phyloP scores from a whole-genome alignment of 306 rosid genomes.

The Gynostemma pentaphyllum region DNA sequence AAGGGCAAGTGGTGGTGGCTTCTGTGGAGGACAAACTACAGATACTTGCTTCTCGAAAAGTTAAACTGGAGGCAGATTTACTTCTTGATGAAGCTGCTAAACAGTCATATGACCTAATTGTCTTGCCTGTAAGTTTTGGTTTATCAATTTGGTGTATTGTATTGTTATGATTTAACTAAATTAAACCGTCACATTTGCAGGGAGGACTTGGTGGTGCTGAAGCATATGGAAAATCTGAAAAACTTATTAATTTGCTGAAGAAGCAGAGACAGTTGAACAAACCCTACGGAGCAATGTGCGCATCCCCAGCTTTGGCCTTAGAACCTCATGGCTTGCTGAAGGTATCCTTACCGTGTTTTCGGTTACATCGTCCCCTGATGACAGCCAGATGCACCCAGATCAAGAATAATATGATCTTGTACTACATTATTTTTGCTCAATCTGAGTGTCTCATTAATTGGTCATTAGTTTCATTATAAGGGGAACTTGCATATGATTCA shows the following conservation, averaged over 20 bases:
- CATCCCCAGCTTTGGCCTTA: slow-evolving; percentile 82
- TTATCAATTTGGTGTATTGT: not conserved
- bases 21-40: slow-evolving; percentile 64
- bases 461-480: not conserved
- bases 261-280: slow-evolving; percentile 55
- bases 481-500: not conserved
- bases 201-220: slow-evolving; percentile 97
- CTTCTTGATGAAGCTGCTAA: slow-evolving; percentile 67
- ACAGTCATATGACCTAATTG: slow-evolving; percentile 62
- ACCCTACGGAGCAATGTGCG: slow-evolving; percentile 92
- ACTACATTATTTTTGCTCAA: not conserved
- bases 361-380: not conserved
- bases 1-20: slow-evolving; percentile 82
- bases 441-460: not conserved
- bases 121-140: slow-evolving; percentile 60
- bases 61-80: slow-evolving; percentile 74
- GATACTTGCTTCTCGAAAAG: slow-evolving; percentile 61
- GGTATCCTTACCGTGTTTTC: slow-evolving; percentile 31
- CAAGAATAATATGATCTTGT: not conserved
- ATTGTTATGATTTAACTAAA: slow-evolving; percentile 5
- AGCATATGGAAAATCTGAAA: slow-evolving; percentile 71
- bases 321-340: slow-evolving; percentile 87
- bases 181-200: slow-evolving; percentile 26
- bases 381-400: not conserved
- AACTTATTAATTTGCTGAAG: slow-evolving; percentile 55